A percentile compares a stretch with the other conserved stretches of the same genome.
These are phyloP conservation scores for Coccomyxa sp. DNA, from an alignment of 139 green algal species.

Conservation along the genomic window DNA sequence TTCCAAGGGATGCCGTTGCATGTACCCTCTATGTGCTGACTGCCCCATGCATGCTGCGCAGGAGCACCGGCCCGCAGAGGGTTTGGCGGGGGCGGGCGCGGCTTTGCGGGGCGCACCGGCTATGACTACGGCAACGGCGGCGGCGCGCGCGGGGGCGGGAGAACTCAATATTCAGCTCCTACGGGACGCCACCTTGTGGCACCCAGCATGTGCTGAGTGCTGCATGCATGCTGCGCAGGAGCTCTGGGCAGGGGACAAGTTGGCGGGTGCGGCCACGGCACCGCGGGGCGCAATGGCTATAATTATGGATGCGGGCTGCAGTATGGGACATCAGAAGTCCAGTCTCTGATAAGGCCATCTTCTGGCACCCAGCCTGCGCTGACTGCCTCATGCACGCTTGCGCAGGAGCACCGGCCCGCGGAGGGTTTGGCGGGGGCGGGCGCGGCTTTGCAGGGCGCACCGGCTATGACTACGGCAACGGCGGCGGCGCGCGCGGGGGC, in stretches of 20 bases:
- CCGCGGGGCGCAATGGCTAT: background rate
- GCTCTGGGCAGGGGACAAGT: background rate
- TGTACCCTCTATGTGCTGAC: too few relatives aligned
- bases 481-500: background rate
- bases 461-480: constrained; percentile 16
- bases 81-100: constrained; percentile 6
- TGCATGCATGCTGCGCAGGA: constrained; percentile 25
- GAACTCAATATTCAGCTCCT: too few relatives aligned
- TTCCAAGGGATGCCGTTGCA: too few relatives aligned
- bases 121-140: constrained; percentile 15
- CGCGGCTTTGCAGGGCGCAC: background rate
- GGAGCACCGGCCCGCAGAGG: constrained; percentile 1
- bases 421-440: constrained; percentile 9
- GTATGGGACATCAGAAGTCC: too few relatives aligned
- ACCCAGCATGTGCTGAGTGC: too few relatives aligned
- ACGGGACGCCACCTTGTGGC: too few relatives aligned
- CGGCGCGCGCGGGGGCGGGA: too few relatives aligned
- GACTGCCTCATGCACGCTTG: constrained; percentile 29
- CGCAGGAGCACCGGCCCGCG: constrained; percentile 5
- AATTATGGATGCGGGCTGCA: constrained; percentile 9
- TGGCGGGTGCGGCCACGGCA: constrained; percentile 2
- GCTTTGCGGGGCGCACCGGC: background rate
- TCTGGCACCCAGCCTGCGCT: too few relatives aligned
- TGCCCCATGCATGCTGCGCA: constrained; percentile 27
- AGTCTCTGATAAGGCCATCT: too few relatives aligned